phyloP scores from a whole-genome alignment of 352 stramenopile species.

The Globisporangium cylindrosporum region DNA sequence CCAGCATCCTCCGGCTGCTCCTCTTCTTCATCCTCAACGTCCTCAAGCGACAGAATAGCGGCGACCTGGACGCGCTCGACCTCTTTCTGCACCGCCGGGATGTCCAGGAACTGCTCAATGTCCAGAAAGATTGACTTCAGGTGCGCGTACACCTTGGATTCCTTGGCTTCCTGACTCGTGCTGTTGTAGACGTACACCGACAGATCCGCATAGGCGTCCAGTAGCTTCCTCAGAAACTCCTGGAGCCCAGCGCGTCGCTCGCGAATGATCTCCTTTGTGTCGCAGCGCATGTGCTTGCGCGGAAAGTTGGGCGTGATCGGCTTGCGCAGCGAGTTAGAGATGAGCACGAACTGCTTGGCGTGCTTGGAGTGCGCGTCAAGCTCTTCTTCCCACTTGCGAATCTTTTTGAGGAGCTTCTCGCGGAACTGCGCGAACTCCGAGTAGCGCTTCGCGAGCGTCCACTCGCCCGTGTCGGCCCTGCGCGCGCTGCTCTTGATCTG shows the following conservation, averaged over 20 bases:
- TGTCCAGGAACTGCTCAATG: conserved; percentile 48
- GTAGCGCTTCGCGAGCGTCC: conserved; percentile 58
- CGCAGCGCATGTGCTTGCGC: conserved; percentile 56
- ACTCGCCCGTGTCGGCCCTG: conserved; percentile 29
- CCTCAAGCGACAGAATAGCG: conserved; percentile 49
- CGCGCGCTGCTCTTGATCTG: conserved; percentile 32
- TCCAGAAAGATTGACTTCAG: conserved; percentile 26
- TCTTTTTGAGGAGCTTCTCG: conserved; percentile 37
- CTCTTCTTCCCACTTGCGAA: conserved; percentile 39
- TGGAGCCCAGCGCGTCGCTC: conserved; percentile 47
- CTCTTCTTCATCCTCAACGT: conserved; percentile 29
- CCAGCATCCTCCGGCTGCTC: neutral
- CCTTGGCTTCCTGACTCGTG: conserved; percentile 24
- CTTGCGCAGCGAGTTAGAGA: conserved; percentile 38
- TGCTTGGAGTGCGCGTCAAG: conserved; percentile 19
- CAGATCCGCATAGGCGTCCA: conserved; percentile 54
- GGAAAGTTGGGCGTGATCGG: conserved; percentile 47
- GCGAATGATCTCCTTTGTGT: conserved; percentile 46
- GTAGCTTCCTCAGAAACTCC: conserved; percentile 47
- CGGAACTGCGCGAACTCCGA: conserved; percentile 67
- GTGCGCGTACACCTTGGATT: conserved; percentile 13
- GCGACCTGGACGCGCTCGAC: conserved; percentile 42
- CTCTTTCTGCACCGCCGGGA: conserved; percentile 49
- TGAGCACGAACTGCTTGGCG: conserved; percentile 34
- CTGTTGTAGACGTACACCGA: conserved; percentile 42